Conservation (phyloP, 2,329 filamentous ascomycete genomes). For the Aspergillus viridinutans region DNA sequence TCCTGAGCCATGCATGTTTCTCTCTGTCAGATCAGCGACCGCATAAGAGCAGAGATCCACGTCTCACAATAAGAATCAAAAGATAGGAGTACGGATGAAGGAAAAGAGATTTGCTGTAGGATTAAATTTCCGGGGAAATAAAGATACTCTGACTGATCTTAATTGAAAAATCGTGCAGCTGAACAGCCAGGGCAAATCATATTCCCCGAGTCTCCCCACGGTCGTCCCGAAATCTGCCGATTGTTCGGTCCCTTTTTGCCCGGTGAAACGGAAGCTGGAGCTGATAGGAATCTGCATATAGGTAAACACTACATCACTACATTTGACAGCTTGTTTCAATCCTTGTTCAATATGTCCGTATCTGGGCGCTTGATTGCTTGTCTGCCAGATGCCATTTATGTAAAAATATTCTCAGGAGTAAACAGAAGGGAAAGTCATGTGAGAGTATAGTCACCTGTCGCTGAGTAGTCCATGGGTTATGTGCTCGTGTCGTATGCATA, state of each 20-base stretch:
- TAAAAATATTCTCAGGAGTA: too few species aligned
- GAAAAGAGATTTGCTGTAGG: constrained; percentile 1
- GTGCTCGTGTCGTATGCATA: neutral
- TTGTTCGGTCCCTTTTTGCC: neutral
- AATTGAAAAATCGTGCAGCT: constrained; percentile 2
- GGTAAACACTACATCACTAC: neutral
- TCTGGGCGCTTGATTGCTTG: neutral
- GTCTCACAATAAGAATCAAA: neutral
- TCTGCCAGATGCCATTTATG: too few species aligned
- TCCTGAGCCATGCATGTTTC: neutral
- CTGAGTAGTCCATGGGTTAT: neutral
- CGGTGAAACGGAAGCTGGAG: neutral
- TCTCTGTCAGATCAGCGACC: neutral
- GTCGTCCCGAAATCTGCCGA: constrained; percentile 21
- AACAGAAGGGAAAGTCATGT: neutral
- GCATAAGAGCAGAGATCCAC: neutral
- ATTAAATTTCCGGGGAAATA: constrained; percentile 3
- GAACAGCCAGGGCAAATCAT: constrained; percentile 12
- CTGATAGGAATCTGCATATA: neutral
- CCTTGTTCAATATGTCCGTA: too few species aligned
- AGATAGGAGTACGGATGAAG: neutral
- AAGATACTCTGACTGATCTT: constrained; percentile 5
- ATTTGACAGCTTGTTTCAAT: neutral
- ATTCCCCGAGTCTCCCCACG: constrained; percentile 11
- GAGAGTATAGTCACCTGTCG: neutral